A percentile compares a stretch with the other conserved stretches of the same genome.
Conservation (phyloP, 192 early-diverging fungal genomes). For the Coemansia sp. region DNA sequence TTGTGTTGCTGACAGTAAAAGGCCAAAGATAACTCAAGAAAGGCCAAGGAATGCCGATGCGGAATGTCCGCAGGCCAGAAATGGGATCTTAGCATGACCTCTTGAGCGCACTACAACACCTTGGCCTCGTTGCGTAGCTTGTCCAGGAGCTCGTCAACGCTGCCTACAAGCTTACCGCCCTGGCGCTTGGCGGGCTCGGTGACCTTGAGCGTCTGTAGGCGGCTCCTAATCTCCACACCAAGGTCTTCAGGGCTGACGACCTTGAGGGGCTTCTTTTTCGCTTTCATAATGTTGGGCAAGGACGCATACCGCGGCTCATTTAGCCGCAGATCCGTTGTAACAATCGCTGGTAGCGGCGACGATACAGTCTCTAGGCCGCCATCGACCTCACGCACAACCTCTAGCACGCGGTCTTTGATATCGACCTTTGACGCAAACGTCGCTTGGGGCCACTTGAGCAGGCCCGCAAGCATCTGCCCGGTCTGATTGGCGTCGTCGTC, state of each 20-base stretch:
- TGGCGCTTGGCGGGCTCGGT: slow-evolving; percentile 89
- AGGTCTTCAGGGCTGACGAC: slow-evolving; percentile 76
- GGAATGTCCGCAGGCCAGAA: not conserved
- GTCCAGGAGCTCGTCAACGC: slow-evolving; percentile 88
- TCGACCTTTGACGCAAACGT: slow-evolving; percentile 98
- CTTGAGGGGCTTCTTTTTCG: slow-evolving; percentile 95
- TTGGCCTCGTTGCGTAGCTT: slow-evolving; percentile 85
- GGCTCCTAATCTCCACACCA: slow-evolving; percentile 79
- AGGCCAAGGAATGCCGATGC: not conserved
- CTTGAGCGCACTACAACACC: slow-evolving; percentile 56
- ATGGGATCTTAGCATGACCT: not conserved
- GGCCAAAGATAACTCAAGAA: not conserved
- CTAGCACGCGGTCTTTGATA: slow-evolving; percentile 61
- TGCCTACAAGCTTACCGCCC: slow-evolving; percentile 87
- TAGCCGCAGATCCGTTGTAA: slow-evolving; percentile 93
- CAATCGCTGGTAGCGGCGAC: slow-evolving; percentile 81
- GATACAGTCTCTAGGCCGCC: slow-evolving; percentile 93
- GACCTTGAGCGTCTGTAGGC: slow-evolving; percentile 85
- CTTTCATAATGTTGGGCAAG: slow-evolving; percentile 94
- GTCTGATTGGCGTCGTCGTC: slow-evolving; percentile 98
- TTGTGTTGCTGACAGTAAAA: no score
- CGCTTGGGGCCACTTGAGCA: slow-evolving; percentile 92
- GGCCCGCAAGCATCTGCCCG: slow-evolving; percentile 97
- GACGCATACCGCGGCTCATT: slow-evolving; percentile 97
- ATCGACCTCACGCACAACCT: slow-evolving; percentile 94